Evolutionary conservation across 257 asterid species (phyloP), one percentile per base, ranked within the genome.

Genomic region (Linaria vulgaris): DNA sequence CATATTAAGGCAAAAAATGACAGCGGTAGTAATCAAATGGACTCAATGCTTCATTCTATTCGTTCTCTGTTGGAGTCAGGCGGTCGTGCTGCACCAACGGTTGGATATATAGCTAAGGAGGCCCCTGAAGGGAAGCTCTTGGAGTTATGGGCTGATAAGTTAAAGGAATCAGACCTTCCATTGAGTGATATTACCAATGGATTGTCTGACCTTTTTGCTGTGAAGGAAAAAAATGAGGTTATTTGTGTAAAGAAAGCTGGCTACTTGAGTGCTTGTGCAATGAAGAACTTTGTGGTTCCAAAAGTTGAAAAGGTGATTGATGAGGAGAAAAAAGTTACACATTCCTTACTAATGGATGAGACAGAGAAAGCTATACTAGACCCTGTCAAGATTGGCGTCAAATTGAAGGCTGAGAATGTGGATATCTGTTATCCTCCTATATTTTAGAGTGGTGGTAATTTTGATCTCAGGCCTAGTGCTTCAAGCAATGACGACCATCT

Each of bases 401-500:
- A 84, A 65, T 76, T 87, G 67, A 85, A 78, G 71, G 82, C 95
- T 60, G 95, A 89, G 31, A 89, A 84, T 62, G 83, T 85, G 3
- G 95, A 85, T 76, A 87, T 89, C 22, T 89, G 95, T 72, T 87
- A 89, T 73, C 95, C 97, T 44, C 95, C 95, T 1, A 85, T 87
- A 31, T 81, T 89, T 72, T 91, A 89, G 76, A 87, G 95, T 61
- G 96, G 96, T 58, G 96, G 88, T 15, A 67, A 44, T 12, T 88
- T 85, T 63, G 89, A 88, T 77, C 81, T 88, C 10, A 64, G 83
- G 30, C 96, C 96, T 31, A 79, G 84, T 76, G 95, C 96, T 17
- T 59, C 82, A 17, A 88, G 91, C 76, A 78, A 79, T 67, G 91
- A 85, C 25, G 88, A 83, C 1, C 1, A 57, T 59, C 63, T 88